phyloP scores from a whole-genome alignment of 129 eudicot species.

The Flaveria linearis region DNA sequence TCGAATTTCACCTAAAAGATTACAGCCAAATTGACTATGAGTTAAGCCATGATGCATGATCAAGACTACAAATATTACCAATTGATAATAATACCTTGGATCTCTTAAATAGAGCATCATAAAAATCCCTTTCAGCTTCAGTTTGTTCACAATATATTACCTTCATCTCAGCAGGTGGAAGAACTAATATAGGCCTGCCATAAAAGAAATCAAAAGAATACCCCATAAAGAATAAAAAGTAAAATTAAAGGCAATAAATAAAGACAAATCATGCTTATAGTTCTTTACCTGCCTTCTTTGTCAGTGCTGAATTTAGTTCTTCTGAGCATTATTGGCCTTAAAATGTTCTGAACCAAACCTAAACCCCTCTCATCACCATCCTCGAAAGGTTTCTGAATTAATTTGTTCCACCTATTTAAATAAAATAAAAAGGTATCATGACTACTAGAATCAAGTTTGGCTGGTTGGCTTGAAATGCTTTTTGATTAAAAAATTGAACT shows the following conservation, averaged over 20 bases:
- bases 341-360: constrained; percentile 79
- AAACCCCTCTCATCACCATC: constrained; percentile 96
- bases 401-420: constrained; percentile 82
- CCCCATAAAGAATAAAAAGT: neutral
- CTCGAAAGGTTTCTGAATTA: constrained; percentile 95
- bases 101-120: constrained; percentile 89
- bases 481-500: neutral
- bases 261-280: neutral
- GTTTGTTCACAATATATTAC: constrained; percentile 81
- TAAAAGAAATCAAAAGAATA: neutral
- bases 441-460: neutral
- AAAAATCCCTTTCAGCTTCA: constrained; percentile 89
- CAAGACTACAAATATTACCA: constrained; percentile 11
- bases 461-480: neutral
- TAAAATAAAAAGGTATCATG: neutral
- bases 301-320: constrained; percentile 89
- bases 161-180: constrained; percentile 85
- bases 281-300: constrained; percentile 77
- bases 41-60: neutral
- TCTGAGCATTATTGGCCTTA: constrained; percentile 90
- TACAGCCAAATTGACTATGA: constrained; percentile 3
- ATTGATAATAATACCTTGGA: constrained; percentile 59
- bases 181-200: constrained; percentile 92
- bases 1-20: constrained; percentile 79
- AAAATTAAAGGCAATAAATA: neutral